Base-by-base conservation (phyloP, 2,329 filamentous ascomycete genomes). In the Corniculantispora saksenae region DNA sequence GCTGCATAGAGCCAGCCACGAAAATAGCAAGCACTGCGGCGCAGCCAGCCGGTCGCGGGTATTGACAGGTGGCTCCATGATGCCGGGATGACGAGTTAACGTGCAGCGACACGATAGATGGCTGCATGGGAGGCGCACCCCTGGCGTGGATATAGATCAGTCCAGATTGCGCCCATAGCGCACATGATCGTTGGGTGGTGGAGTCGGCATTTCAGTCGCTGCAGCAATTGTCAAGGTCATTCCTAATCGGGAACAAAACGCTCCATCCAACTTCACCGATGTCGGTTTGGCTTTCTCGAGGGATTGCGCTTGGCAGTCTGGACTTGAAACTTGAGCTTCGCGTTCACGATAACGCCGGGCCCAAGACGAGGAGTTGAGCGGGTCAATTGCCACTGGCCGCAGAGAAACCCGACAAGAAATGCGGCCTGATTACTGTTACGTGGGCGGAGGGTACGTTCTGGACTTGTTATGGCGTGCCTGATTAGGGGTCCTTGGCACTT, bases 201-300 rank as follows among this genome's bases (percentile, higher is more conserved):
- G 59, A 59, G 58, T 45, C 59, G 64, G 60, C 59, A 61, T 63
- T 56, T 43, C 47, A 57, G 43, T 54, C 38, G 40, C 54, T 63
- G 56, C 54, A 66, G n/a, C 47, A 61, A 57, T 66, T 67, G 64
- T 64, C 32, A 51, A 61, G 54, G 40, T 56, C 47, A 64, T 66
- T 45, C 63, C 67, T 61, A 64, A 32, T 67, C 53, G 60, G 62
- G 61, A 61, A 53, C 38, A 61, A 47, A 29, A n/a, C 50, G 43
- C 48, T 29, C 45, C 43, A 45, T 61, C 51, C 53, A 67, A 32
- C 50, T 48, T 48, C n/a, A 64, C 65, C 60, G 64, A 61, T 63
- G 66, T 66, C 64, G 64, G 64, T 66, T 60, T 50, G 25, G 51
- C 48, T 38, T 35, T 62, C n/a, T 32, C 50, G 60, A 25, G 29